Conservation (phyloP, 2,329 filamentous ascomycete genomes). For the Monosporascus sp. region DNA sequence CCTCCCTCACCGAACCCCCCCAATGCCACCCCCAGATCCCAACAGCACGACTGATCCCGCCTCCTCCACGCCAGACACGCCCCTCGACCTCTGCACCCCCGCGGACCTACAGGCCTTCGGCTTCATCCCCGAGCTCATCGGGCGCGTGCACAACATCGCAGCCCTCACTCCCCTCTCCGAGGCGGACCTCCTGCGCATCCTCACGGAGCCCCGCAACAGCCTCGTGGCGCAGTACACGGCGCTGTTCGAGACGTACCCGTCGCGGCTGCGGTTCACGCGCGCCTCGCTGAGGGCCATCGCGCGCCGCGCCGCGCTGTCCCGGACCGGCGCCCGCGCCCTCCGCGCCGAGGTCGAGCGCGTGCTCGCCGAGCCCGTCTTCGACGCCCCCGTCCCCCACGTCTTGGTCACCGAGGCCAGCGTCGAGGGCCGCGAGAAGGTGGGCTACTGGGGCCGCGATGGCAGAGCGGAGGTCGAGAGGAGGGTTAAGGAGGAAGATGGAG, state of each 20-base stretch:
- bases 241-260: slow-evolving; percentile 75
- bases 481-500: slow-evolving; percentile 57
- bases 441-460: slow-evolving; percentile 66
- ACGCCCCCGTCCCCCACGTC: slow-evolving; percentile 71
- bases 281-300: slow-evolving; percentile 79
- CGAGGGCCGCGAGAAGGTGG: slow-evolving; percentile 52
- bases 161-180: slow-evolving; percentile 72
- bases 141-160: slow-evolving; percentile 87
- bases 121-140: slow-evolving; percentile 92
- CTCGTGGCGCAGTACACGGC: slow-evolving; percentile 84
- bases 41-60: not conserved
- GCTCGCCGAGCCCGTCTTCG: slow-evolving; percentile 75
- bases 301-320: slow-evolving; percentile 52
- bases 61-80: slow-evolving; percentile 57
- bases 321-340: slow-evolving; percentile 73
- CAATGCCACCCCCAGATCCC: slow-evolving; percentile 19
- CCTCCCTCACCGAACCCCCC: slow-evolving; percentile 48
- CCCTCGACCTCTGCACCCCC: slow-evolving; percentile 68
- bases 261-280: slow-evolving; percentile 77
- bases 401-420: slow-evolving; percentile 69
- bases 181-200: slow-evolving; percentile 70
- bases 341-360: slow-evolving; percentile 79
- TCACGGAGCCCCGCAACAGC: slow-evolving; percentile 88
- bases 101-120: slow-evolving; percentile 78
- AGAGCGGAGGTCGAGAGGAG: slow-evolving; percentile 64